phyloP scores from a whole-genome alignment of 192 early-diverging fungal genomes.

The Radiomyces spectabilis region DNA sequence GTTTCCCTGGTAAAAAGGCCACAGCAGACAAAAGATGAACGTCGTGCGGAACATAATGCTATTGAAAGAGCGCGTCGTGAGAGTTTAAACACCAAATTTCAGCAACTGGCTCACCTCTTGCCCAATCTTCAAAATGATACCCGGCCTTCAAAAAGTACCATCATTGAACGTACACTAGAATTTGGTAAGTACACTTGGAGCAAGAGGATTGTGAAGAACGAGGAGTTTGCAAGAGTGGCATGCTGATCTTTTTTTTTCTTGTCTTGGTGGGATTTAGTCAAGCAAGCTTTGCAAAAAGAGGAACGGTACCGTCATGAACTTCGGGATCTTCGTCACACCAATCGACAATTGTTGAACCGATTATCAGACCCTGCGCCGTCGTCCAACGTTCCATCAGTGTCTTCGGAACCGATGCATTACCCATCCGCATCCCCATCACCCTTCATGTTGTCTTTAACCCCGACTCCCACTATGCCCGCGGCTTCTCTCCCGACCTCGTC shows the following conservation, averaged over 20 bases:
- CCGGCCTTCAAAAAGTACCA: slow-evolving; percentile 73
- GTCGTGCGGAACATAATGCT: slow-evolving; percentile 76
- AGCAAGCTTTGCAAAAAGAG: slow-evolving; percentile 1
- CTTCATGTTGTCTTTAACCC: too few relatives aligned
- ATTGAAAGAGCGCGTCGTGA: slow-evolving; percentile 78
- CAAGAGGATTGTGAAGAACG: too few relatives aligned
- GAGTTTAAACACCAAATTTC: slow-evolving; percentile 72
- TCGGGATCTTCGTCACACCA: not conserved
- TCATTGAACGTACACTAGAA: slow-evolving; percentile 70
- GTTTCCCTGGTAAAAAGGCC: not conserved
- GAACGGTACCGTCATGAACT: not conserved
- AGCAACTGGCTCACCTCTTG: slow-evolving; percentile 69
- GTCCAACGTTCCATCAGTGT: not conserved
- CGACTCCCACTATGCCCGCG: too few relatives aligned
- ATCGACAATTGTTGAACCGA: slow-evolving; percentile 2
- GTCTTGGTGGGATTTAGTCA: too few relatives aligned
- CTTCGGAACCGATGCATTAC: not conserved
- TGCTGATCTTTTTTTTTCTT: not conserved
- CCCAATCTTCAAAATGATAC: slow-evolving; percentile 64
- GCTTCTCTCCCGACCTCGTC: too few relatives aligned
- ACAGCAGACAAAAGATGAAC: slow-evolving; percentile 10
- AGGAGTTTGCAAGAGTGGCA: too few relatives aligned
- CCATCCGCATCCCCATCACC: too few relatives aligned
- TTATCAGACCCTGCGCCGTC: not conserved
- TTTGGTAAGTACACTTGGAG: slow-evolving; percentile 40